These are phyloP conservation scores for Apostasia shenzhenica DNA, from an alignment of 106 monocot species.

Conservation along the genomic window DNA sequence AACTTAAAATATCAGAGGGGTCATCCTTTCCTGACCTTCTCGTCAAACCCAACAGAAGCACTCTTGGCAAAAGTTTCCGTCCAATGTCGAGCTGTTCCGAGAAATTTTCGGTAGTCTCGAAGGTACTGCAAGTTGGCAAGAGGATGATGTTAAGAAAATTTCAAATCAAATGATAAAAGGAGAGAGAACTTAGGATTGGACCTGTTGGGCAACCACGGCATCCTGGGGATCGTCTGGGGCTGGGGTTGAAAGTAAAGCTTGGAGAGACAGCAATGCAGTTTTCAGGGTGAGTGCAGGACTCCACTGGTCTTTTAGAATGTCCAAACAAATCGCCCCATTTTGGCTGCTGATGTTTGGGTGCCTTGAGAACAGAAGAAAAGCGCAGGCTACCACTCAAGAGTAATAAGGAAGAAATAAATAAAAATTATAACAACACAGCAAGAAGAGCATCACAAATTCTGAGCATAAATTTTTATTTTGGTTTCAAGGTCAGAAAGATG, in stretches of 20 bases:
- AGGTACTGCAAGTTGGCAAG: conserved; percentile 51
- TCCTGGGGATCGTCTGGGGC: conserved; percentile 98
- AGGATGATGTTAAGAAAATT: not conserved
- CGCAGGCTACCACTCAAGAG: no score
- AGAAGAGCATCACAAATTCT: no score
- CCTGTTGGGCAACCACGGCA: conserved; percentile 99
- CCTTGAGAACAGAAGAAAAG: conserved; percentile 30
- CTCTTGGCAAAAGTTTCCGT: conserved; percentile 92
- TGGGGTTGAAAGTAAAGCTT: conserved; percentile 91
- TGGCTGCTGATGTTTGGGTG: conserved; percentile 99
- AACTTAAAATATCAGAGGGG: not conserved
- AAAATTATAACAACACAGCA: no score
- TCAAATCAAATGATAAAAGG: not conserved
- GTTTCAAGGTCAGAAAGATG: no score
- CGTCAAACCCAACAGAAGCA: conserved; percentile 60
- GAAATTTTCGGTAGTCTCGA: conserved; percentile 65
- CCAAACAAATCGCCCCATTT: conserved; percentile 98
- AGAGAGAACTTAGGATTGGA: conserved; percentile 7
- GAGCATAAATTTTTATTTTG: no score
- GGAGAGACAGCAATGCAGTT: conserved; percentile 87
- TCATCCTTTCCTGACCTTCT: conserved; percentile 51
- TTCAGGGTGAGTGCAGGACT: conserved; percentile 97
- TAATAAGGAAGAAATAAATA: no score
- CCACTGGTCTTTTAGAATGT: conserved; percentile 98
- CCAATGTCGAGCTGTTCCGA: conserved; percentile 85